These are phyloP conservation scores for Euphorbia pulcherrima DNA, from an alignment of 345 rosid species.

Conservation along the genomic window DNA sequence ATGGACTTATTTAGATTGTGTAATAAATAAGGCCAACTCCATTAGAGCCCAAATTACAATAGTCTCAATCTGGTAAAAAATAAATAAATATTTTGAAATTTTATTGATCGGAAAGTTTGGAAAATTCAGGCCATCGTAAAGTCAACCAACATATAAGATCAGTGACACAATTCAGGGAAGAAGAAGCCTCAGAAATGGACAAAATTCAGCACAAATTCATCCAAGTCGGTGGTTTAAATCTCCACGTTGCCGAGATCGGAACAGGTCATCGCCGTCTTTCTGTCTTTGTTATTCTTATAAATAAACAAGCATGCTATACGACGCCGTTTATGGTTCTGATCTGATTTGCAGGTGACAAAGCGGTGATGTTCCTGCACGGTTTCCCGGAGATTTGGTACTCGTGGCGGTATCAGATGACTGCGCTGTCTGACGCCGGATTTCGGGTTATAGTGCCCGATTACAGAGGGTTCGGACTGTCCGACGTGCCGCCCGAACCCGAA, in stretches of 20 bases:
- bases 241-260: conserved; percentile 47
- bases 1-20: no score
- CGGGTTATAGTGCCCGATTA: conserved; percentile 48
- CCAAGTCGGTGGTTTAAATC: conserved; percentile 31
- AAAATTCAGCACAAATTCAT: conserved; percentile 41
- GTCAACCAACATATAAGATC: neutral
- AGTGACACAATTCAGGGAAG: no score
- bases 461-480: conserved; percentile 55
- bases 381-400: conserved; percentile 71
- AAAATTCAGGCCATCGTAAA: no score
- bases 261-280: conserved; percentile 13
- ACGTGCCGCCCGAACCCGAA: conserved; percentile 41
- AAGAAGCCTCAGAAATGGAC: conserved; percentile 26
- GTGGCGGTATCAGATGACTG: conserved; percentile 57
- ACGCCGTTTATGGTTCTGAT: neutral
- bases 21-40: no score
- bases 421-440: conserved; percentile 42
- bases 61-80: no score
- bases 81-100: no score
- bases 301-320: neutral
- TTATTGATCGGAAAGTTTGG: no score
- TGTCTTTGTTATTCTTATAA: neutral
- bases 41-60: no score
- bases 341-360: conserved; percentile 25
- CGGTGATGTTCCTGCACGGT: conserved; percentile 52